Evolutionary conservation across 768 basidiomycete species (phyloP).

Genomic region (Pisolithus tinctorius): DNA sequence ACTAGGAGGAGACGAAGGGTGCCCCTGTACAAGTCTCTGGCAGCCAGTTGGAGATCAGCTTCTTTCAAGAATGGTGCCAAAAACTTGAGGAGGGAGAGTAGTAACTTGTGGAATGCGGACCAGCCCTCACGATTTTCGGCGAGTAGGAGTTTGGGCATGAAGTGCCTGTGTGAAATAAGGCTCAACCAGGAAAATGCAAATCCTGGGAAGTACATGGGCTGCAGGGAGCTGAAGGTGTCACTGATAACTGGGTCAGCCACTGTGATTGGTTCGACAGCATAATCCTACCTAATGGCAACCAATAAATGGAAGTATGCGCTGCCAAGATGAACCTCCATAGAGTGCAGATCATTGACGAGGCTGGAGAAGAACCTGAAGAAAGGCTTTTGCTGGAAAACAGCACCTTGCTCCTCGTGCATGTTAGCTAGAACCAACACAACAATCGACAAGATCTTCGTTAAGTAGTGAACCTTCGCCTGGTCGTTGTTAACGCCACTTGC

Average conservation of each 20-base stretch:
- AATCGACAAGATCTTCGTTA: conserved; percentile 96
- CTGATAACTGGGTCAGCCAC: conserved; percentile 32
- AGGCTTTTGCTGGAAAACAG: conserved; percentile 91
- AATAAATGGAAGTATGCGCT: conserved; percentile 86
- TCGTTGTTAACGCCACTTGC: conserved; percentile 89
- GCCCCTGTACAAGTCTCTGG: conserved; percentile 85
- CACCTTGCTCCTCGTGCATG: conserved; percentile 89
- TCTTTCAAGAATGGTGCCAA: conserved; percentile 84
- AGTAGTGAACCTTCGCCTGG: conserved; percentile 91
- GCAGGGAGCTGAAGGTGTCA: conserved; percentile 92
- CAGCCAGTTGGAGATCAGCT: conserved; percentile 71
- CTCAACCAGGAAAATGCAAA: conserved; percentile 99
- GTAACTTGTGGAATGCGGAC: conserved; percentile 91
- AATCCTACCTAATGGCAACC: conserved; percentile 73
- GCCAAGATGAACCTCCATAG: conserved; percentile 80
- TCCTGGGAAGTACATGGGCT: conserved; percentile 94
- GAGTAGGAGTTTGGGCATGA: conserved; percentile 92
- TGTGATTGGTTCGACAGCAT: not conserved
- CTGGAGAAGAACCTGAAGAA: conserved; percentile 99
- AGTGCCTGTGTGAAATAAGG: conserved; percentile 89
- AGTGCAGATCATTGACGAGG: conserved; percentile 84
- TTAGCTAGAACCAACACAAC: conserved; percentile 94
- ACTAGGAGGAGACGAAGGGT: conserved; percentile 87
- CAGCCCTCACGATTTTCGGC: conserved; percentile 93
- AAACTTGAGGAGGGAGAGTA: conserved; percentile 94